Evolutionary conservation across 108 stramenopile species (phyloP).

Genomic region (Skeletonema costatum): DNA sequence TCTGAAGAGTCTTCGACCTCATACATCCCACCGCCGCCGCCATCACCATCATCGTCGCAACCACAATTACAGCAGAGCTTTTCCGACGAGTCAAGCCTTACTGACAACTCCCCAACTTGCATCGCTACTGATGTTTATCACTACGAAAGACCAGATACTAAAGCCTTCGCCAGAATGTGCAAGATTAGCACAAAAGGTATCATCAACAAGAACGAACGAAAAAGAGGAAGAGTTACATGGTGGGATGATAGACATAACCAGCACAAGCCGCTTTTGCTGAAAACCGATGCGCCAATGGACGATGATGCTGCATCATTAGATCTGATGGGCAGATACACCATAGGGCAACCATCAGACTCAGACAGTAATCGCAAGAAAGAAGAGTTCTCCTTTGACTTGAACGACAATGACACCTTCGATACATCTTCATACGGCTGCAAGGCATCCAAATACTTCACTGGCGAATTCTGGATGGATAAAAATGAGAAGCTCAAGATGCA

Average conservation of each 20-base stretch:
- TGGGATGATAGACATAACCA: slow-evolving; percentile 37
- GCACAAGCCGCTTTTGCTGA: slow-evolving; percentile 25
- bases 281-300: slow-evolving; percentile 11
- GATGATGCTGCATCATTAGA: background rate
- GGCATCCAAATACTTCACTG: background rate
- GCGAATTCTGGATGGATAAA: background rate
- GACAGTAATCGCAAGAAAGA: background rate
- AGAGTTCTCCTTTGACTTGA: no score
- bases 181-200: slow-evolving; percentile 9
- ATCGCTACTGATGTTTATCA: background rate
- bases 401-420: no score
- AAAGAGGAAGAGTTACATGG: slow-evolving; percentile 38
- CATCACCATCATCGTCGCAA: background rate
- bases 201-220: background rate
- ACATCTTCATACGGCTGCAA: background rate
- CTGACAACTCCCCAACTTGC: background rate
- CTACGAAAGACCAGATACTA: background rate
- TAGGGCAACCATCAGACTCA: background rate
- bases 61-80: background rate
- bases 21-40: background rate
- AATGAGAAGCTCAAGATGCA: background rate
- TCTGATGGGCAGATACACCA: background rate
- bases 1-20: background rate
- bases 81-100: background rate
- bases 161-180: slow-evolving; percentile 18